Evolutionary conservation across 371 early-diverging fungal genomes (phyloP), one percentile per base, ranked within the genome.

Genomic region (Parasitella parasitica): DNA sequence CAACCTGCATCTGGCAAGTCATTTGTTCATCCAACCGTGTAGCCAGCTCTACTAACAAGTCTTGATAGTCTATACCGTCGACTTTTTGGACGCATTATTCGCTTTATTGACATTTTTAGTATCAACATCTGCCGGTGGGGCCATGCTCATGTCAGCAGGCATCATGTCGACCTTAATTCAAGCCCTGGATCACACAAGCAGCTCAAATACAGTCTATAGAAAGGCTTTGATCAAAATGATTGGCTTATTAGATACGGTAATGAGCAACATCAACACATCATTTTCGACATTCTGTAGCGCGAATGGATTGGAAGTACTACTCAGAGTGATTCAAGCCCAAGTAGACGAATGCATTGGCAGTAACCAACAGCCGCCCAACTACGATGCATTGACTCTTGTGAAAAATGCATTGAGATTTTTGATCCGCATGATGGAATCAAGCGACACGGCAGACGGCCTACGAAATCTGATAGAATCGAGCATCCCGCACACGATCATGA

Each of bases 391-490:
- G 0, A 70, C 83, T 9, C 81, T 85, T 37, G 69, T 96, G 26
- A 93, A 96, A 53, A 83, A 91, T 27, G 80, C 94, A 78, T 79
- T 97, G 59, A 94, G 94, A 76, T 90, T 96, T 64, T 76, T 96
- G 28, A 80, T 92, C 24, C 93, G 95, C 61, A 89, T 97, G 91
- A 88, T 97, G 91, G 96, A 97, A 72, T 88, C 92, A 6, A 83
- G 93, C 1, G 94, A 94, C 20, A 91, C 89, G 11, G 88, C 90
- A 6, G 97, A 96, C 64, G 89, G 96, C 0, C 66, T 98, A 61
- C 89, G 98, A 20, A 97, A 97, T 64, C 69, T 98, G 60, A 93
- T 98, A 37, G 99, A 98, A 49, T 89, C 93, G 3, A 68, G 89
- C n/a, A 73, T 97, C 34, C 97, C 98, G 2, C 57, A 69, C 3